A percentile compares a stretch with the other conserved stretches of the same genome.
Conservation (phyloP, 768 basidiomycete genomes). For the Macrolepiota fuliginosa region DNA sequence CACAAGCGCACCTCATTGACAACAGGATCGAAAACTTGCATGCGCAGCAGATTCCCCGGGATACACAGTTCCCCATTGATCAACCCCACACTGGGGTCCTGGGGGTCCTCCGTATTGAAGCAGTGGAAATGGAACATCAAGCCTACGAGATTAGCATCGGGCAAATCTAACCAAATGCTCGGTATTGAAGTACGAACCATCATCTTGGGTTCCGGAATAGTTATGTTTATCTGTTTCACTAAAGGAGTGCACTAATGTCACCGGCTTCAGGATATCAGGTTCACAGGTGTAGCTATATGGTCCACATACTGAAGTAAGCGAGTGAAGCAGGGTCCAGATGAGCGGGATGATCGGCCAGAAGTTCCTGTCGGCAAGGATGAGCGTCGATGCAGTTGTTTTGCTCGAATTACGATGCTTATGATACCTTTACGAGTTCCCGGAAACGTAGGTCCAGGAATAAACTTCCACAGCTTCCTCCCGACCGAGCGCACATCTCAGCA, state of each 20-base stretch:
- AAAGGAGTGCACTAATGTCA: constrained; percentile 68
- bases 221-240: constrained; percentile 85
- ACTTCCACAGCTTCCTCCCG: constrained; percentile 85
- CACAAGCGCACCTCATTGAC: constrained; percentile 60
- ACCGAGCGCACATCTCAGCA: constrained; percentile 86
- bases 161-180: constrained; percentile 3
- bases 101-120: constrained; percentile 83
- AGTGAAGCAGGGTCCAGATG: constrained; percentile 81
- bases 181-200: constrained; percentile 45
- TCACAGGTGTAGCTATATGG: background rate
- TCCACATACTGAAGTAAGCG: constrained; percentile 69
- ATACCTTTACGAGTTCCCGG: constrained; percentile 70
- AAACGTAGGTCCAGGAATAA: constrained; percentile 88
- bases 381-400: background rate
- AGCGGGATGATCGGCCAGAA: constrained; percentile 79
- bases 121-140: constrained; percentile 88
- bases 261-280: constrained; percentile 7
- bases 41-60: constrained; percentile 73
- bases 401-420: constrained; percentile 4
- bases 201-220: constrained; percentile 71
- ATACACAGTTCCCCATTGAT: constrained; percentile 83
- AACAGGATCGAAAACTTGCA: constrained; percentile 90
- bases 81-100: constrained; percentile 77
- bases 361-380: constrained; percentile 27
- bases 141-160: constrained; percentile 37